Conservation (phyloP, 2,329 filamentous ascomycete genomes). For the Aureobasidium subglaciale region DNA sequence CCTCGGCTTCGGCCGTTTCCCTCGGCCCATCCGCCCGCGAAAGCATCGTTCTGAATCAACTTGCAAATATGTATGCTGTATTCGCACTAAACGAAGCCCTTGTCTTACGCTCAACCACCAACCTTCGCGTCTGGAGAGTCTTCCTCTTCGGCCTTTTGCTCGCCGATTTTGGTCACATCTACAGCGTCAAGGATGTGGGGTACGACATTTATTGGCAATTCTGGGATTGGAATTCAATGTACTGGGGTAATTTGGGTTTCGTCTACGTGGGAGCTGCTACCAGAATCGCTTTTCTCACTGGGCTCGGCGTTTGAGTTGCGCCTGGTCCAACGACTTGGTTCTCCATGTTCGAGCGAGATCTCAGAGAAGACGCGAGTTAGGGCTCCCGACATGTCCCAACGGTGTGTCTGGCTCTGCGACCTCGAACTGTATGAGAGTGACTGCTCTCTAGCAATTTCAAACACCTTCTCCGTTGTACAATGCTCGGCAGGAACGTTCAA, state of each 20-base stretch:
- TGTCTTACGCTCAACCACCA: slow-evolving; percentile 61
- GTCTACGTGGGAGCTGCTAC: slow-evolving; percentile 31
- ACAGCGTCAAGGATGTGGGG: slow-evolving; percentile 56
- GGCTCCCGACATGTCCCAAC: neutral
- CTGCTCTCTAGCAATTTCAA: neutral
- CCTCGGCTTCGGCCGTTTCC: slow-evolving; percentile 40
- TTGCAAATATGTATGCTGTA: slow-evolving; percentile 71
- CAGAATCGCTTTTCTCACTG: slow-evolving; percentile 27
- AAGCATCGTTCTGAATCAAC: slow-evolving; percentile 60
- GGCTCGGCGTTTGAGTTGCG: slow-evolving; percentile 22
- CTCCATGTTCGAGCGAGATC: neutral
- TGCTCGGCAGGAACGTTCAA: slow-evolving; percentile 11
- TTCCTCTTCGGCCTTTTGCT: slow-evolving; percentile 61
- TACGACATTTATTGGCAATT: slow-evolving; percentile 38
- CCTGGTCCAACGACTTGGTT: neutral
- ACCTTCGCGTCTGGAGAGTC: slow-evolving; percentile 62
- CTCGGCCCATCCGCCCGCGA: slow-evolving; percentile 50
- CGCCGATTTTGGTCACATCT: slow-evolving; percentile 71
- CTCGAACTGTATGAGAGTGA: slow-evolving; percentile 1
- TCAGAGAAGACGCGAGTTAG: neutral
- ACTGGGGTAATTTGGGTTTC: slow-evolving; percentile 31
- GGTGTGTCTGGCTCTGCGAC: slow-evolving; percentile 7
- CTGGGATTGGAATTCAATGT: slow-evolving; percentile 31
- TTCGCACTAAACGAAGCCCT: slow-evolving; percentile 72
- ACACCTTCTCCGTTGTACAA: slow-evolving; percentile 10